phyloP scores from a whole-genome alignment of 306 rosid species.

The Clitoria ternatea region DNA sequence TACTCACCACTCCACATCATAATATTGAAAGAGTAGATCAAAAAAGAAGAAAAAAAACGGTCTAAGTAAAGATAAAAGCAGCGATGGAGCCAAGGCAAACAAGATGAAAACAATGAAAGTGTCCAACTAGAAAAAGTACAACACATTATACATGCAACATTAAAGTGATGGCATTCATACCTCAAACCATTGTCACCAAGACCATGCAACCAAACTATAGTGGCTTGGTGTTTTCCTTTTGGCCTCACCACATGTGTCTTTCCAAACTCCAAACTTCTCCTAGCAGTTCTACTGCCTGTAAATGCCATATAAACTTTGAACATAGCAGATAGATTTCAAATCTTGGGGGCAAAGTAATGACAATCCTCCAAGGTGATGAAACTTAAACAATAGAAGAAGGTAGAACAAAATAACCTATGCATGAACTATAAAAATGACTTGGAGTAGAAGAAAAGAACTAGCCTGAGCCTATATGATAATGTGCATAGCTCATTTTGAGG shows the following conservation, averaged over 20 bases:
- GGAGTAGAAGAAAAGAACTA: conserved; percentile 41
- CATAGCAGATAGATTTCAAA: neutral
- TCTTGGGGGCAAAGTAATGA: neutral
- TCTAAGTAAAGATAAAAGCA: neutral
- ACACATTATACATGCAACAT: neutral
- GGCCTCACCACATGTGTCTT: conserved; percentile 93
- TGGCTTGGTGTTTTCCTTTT: conserved; percentile 87
- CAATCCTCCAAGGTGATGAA: neutral
- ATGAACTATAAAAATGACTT: neutral
- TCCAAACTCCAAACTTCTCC: conserved; percentile 76
- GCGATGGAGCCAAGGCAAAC: neutral
- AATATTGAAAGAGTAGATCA: neutral
- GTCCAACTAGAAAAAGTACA: neutral
- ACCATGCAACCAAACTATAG: conserved; percentile 94
- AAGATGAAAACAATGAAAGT: neutral
- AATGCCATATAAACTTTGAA: conserved; percentile 15
- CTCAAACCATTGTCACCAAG: conserved; percentile 91
- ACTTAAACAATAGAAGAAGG: neutral
- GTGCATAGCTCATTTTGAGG: conserved; percentile 65
- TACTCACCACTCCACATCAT: neutral
- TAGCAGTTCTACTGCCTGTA: conserved; percentile 68
- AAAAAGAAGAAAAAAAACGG: neutral
- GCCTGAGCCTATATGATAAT: conserved; percentile 69
- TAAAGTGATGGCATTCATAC: conserved; percentile 35
- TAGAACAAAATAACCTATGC: neutral